Percentiles rank a stretch among this genome's conserved stretches.
Conservation (phyloP, 345 rosid species). For the Ceriops decandra region DNA sequence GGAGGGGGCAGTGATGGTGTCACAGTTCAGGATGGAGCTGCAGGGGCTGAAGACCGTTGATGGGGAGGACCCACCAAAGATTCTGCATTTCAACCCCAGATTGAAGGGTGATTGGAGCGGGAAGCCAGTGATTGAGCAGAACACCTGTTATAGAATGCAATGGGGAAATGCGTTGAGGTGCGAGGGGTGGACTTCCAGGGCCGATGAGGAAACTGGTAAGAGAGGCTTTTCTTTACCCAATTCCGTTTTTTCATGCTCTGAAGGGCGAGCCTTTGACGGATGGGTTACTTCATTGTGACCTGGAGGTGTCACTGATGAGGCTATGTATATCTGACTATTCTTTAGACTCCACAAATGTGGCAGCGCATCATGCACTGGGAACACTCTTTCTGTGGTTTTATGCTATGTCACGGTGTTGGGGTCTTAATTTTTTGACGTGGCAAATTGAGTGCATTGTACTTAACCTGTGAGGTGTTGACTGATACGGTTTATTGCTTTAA, state of each 20-base stretch:
- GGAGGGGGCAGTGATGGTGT: slow-evolving; percentile 51
- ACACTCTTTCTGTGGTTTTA: too few species aligned
- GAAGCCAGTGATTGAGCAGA: slow-evolving; percentile 85
- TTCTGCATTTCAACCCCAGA: slow-evolving; percentile 87
- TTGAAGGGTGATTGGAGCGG: slow-evolving; percentile 88
- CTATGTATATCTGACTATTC: too few species aligned
- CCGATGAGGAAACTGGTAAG: slow-evolving; percentile 81
- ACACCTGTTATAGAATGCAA: slow-evolving; percentile 90
- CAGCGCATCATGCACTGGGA: too few species aligned
- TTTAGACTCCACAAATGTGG: too few species aligned
- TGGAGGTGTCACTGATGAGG: too few species aligned
- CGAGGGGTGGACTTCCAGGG: slow-evolving; percentile 76
- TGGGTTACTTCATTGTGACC: too few species aligned
- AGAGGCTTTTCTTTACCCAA: background rate
- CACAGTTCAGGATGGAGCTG: slow-evolving; percentile 85
- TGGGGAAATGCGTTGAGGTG: slow-evolving; percentile 87
- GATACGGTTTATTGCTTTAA: too few species aligned
- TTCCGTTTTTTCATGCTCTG: background rate
- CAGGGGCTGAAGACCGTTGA: slow-evolving; percentile 85
- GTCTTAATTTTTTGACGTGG: too few species aligned
- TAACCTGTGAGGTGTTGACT: too few species aligned
- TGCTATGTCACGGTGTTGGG: too few species aligned
- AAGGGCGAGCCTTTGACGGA: background rate
- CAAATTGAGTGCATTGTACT: too few species aligned
- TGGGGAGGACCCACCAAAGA: slow-evolving; percentile 92